These are phyloP conservation scores for Cystobasidiaceae sp. DNA, from an alignment of 1,284 basidiomycete genomes.

Conservation along the genomic window DNA sequence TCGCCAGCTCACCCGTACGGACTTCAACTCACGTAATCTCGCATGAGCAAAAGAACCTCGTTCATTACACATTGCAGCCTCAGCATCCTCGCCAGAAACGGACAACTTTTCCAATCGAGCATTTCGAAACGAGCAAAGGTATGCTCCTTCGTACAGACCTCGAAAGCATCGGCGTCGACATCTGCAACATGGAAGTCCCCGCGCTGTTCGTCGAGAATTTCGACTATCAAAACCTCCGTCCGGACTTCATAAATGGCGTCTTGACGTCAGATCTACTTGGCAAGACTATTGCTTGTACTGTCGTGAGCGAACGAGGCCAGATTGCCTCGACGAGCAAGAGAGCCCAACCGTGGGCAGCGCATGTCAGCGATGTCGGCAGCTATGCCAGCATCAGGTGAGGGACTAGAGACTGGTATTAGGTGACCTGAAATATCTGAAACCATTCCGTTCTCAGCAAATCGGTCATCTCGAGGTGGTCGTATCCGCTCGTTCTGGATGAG, in stretches of 20 bases:
- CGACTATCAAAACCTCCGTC: constrained; percentile 85
- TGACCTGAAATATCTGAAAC: neutral
- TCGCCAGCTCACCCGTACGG: no score
- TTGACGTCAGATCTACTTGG: constrained; percentile 91
- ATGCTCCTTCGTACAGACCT: constrained; percentile 48
- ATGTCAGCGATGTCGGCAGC: constrained; percentile 61
- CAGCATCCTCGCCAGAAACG: constrained; percentile 66
- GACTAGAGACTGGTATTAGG: neutral
- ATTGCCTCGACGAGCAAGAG: constrained; percentile 31
- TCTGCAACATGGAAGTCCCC: constrained; percentile 70
- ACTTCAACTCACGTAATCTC: constrained; percentile 40
- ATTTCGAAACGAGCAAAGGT: constrained; percentile 59
- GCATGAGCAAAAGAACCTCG: constrained; percentile 42
- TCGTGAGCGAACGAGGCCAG: constrained; percentile 55
- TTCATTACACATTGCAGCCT: constrained; percentile 44
- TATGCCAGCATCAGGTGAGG: constrained; percentile 16
- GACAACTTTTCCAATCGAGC: constrained; percentile 67
- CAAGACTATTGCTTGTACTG: constrained; percentile 87
- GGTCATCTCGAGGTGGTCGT: constrained; percentile 85
- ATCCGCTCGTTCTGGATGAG: constrained; percentile 89
- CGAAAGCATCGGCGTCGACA: constrained; percentile 59
- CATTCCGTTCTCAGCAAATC: constrained; percentile 63
- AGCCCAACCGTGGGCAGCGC: constrained; percentile 62
- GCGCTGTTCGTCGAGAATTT: constrained; percentile 99
- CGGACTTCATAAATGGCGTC: constrained; percentile 94